Conservation (phyloP, 768 basidiomycete species). For the Lactifluus hygrophoroides region DNA sequence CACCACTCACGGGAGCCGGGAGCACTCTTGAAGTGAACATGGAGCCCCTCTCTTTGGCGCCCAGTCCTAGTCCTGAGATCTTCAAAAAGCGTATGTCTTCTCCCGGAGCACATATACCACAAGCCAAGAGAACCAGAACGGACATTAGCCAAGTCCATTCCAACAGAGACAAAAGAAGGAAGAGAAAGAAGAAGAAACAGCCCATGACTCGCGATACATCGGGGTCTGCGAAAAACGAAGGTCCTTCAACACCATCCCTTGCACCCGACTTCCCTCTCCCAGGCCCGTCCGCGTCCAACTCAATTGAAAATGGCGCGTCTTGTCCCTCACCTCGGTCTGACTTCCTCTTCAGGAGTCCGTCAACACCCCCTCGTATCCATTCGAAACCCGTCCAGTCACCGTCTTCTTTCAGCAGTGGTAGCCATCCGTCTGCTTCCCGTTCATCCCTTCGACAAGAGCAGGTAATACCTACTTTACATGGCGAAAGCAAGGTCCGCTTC, state of each 20-base stretch:
- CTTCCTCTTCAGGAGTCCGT: not conserved
- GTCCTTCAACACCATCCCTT: not conserved
- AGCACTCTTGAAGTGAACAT: not conserved
- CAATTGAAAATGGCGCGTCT: not conserved
- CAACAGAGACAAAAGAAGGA: slow-evolving; percentile 24
- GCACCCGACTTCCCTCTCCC: not conserved
- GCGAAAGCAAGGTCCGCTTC: slow-evolving; percentile 7
- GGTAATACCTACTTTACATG: not conserved
- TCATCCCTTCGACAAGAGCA: not conserved
- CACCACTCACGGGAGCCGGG: no score
- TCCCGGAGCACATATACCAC: not conserved
- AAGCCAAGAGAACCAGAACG: not conserved
- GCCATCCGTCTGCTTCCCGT: not conserved
- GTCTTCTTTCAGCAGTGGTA: not conserved
- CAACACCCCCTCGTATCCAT: not conserved
- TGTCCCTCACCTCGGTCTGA: not conserved
- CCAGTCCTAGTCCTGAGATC: not conserved
- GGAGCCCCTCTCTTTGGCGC: not conserved
- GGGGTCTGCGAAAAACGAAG: not conserved
- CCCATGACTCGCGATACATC: slow-evolving; percentile 17
- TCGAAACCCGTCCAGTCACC: not conserved
- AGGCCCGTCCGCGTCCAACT: not conserved
- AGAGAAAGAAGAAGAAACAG: slow-evolving; percentile 24
- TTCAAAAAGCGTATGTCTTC: slow-evolving; percentile 5
- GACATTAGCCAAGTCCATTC: not conserved